Base-by-base conservation (phyloP, 139 green algal species). In the Eudorina sp. region DNA sequence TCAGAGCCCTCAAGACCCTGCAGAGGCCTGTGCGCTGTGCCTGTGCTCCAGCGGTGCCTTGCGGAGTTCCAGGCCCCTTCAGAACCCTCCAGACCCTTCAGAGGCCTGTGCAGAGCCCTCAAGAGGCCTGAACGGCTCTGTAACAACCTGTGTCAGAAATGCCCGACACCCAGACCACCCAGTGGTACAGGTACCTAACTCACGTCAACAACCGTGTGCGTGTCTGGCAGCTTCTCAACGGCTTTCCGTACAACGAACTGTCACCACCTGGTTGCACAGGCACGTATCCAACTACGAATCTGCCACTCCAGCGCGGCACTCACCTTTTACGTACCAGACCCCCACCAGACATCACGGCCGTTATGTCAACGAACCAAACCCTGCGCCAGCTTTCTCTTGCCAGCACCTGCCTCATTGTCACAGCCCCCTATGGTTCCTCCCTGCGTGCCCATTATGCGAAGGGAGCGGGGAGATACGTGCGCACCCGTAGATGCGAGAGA, bases 141-240 rank as follows among this genome's bases (percentile, higher is more conserved):
- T 73, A 73, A 73, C 29, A 73, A 27, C 64, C 64, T 73, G 64
- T 73, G 64, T 43, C 64, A 73, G 64, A 27, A 68, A 68, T 68
- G 58, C 58, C 58, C 51, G 51, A 58, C 51, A 58, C 51, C 51
- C 51, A 58, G 51, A 58, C 51, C 51, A 58, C 51, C 51, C 64
- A 73, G 64, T 43, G n/a, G 64, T 73, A 73, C 64, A 73, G n/a
- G 64, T 73, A 73, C 64, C 64, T 27, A 73, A 73, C n/a, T 73
- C 64, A 73, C 64, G 64, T 43, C 64, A 73, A 43, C 27, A 73
- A 43, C 64, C 64, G 64, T 73, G n/a, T 73, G 64, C 27, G 29
- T 36, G 64, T 73, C 64, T 41, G 64, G 64, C 64, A 73, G 64
- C 64, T 73, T 45, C n/a, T 73, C 64, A 68, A 68, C 16, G 16